Conservation (phyloP, 352 stramenopile species). For the Phytophthora foliorum region DNA sequence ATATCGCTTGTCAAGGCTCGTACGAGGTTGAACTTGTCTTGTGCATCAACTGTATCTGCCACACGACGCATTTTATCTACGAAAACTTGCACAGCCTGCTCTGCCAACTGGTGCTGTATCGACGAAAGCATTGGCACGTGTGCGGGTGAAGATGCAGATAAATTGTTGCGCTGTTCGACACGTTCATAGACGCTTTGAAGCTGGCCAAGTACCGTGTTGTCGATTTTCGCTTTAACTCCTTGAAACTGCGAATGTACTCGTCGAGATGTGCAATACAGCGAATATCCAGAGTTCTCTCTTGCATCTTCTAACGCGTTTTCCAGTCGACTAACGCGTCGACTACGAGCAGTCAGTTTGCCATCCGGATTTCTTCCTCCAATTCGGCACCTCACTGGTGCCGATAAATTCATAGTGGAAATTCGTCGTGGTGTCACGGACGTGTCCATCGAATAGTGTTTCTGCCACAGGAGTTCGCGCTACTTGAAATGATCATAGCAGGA, state of each 20-base stretch:
- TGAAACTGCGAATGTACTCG: background rate
- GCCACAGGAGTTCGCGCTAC: background rate
- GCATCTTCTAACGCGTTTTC: conserved; percentile 34
- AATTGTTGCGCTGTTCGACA: conserved; percentile 25
- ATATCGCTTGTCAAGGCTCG: conserved; percentile 12
- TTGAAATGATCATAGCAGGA: background rate
- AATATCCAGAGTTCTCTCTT: background rate
- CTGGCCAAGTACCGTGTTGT: conserved; percentile 9
- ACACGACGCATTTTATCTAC: conserved; percentile 26
- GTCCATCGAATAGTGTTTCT: conserved; percentile 11
- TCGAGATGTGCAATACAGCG: conserved; percentile 13
- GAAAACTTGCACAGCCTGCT: conserved; percentile 28
- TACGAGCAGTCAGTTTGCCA: background rate
- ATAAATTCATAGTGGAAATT: conserved; percentile 10
- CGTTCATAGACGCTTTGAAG: conserved; percentile 30
- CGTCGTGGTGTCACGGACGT: conserved; percentile 5
- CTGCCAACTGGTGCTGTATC: conserved; percentile 13
- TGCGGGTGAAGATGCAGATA: background rate
- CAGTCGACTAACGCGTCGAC: conserved; percentile 25
- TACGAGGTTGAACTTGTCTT: conserved; percentile 20
- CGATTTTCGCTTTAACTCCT: background rate
- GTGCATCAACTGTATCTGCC: conserved; percentile 16
- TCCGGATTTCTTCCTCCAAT: background rate
- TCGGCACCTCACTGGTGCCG: conserved; percentile 5
- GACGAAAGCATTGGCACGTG: conserved; percentile 15